Evolutionary conservation across 2,329 filamentous ascomycete species (phyloP).

Genomic region (Westerdykella aurantiaca): DNA sequence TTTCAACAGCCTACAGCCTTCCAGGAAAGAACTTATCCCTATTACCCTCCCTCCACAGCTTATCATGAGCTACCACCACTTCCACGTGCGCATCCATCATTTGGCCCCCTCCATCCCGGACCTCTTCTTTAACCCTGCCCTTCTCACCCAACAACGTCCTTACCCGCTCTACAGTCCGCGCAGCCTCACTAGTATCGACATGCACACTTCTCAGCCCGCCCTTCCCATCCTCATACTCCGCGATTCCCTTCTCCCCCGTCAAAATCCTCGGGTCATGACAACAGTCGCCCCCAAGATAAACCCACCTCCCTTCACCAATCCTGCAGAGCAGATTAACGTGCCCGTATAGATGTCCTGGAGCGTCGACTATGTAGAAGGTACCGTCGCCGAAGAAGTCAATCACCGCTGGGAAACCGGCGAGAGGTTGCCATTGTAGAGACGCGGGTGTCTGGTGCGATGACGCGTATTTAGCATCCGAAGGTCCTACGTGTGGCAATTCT

Average conservation of each 20-base stretch:
- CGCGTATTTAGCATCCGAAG: slow-evolving; percentile 17
- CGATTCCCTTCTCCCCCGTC: slow-evolving; percentile 49
- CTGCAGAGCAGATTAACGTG: slow-evolving; percentile 49
- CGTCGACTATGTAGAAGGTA: slow-evolving; percentile 44
- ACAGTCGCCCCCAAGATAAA: slow-evolving; percentile 50
- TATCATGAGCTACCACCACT: slow-evolving; percentile 49
- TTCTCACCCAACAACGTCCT: slow-evolving; percentile 26
- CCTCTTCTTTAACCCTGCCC: slow-evolving; percentile 4
- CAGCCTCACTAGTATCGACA: slow-evolving; percentile 44
- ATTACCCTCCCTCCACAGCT: slow-evolving; percentile 43
- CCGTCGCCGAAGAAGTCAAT: slow-evolving; percentile 47
- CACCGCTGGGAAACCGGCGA: slow-evolving; percentile 42
- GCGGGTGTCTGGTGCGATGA: slow-evolving; percentile 6
- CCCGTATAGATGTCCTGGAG: slow-evolving; percentile 48
- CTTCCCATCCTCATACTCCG: slow-evolving; percentile 44
- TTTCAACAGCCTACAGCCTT: slow-evolving; percentile 3
- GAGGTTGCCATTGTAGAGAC: slow-evolving; percentile 34
- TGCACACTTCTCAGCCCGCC: slow-evolving; percentile 48
- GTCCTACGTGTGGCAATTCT: slow-evolving; percentile 38
- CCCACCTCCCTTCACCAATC: slow-evolving; percentile 37
- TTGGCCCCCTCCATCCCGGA: slow-evolving; percentile 14
- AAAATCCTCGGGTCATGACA: slow-evolving; percentile 51
- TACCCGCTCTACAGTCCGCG: slow-evolving; percentile 40
- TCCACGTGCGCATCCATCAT: slow-evolving; percentile 34
- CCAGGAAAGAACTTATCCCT: slow-evolving; percentile 24